phyloP scores from a whole-genome alignment of 495 filamentous ascomycete species.

The Choiromyces venosus region DNA sequence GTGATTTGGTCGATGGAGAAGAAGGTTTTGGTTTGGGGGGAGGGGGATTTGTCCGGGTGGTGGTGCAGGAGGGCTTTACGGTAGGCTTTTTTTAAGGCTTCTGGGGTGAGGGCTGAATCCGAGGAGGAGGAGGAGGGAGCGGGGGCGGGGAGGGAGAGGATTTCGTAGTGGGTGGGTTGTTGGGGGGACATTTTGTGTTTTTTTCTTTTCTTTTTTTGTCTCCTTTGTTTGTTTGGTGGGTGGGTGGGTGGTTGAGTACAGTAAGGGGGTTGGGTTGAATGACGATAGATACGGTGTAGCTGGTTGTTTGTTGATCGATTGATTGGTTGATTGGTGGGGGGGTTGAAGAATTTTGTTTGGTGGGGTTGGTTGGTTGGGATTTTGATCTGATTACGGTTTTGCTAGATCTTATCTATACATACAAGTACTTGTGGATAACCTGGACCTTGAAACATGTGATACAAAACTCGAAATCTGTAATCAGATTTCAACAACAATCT shows the following conservation, averaged over 20 bases:
- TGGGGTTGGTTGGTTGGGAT: background rate
- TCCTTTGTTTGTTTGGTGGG: background rate
- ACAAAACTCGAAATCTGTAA: background rate
- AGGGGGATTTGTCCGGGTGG: conserved; percentile 68
- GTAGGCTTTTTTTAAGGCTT: conserved; percentile 65
- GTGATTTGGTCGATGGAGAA: conserved; percentile 71
- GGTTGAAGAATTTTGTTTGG: background rate
- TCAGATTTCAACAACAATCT: too few species aligned
- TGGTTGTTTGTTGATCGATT: too few species aligned
- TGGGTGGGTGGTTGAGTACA: background rate
- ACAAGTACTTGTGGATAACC: too few species aligned
- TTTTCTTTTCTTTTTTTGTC: too few species aligned
- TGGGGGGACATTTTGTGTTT: conserved; percentile 3
- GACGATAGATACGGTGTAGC: too few species aligned
- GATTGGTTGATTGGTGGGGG: background rate
- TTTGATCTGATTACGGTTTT: background rate
- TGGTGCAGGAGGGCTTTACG: conserved; percentile 68
- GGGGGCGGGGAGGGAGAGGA: conserved; percentile 50
- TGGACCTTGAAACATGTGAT: background rate
- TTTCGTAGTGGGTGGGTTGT: conserved; percentile 47
- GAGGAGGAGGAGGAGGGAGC: too few species aligned
- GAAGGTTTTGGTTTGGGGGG: conserved; percentile 14
- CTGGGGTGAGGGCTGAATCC: conserved; percentile 27
- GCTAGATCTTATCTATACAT: background rate
- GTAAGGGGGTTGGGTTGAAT: too few species aligned